Evolutionary conservation across 148 eudicot species (phyloP).

Genomic region (Cornus controversa): DNA sequence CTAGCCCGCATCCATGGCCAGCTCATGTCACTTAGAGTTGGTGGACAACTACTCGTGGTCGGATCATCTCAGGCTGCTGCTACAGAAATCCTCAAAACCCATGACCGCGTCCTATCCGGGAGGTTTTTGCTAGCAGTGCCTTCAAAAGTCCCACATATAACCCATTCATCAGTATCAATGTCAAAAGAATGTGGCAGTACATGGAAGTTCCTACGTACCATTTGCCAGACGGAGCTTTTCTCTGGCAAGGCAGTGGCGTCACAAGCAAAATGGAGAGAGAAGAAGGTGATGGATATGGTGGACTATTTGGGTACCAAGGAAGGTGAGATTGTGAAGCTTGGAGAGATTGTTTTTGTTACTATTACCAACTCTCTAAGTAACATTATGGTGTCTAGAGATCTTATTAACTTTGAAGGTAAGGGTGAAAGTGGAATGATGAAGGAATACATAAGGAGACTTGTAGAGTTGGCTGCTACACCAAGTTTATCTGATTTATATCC

Average conservation of each 20-base stretch:
- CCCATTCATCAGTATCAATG: not conserved
- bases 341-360: not conserved
- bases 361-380: not conserved
- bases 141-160: not conserved
- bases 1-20: conserved; percentile 19
- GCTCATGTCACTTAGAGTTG: conserved; percentile 8
- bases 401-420: not conserved
- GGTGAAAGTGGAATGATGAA: not conserved
- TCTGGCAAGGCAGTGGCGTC: conserved; percentile 15
- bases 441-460: not conserved
- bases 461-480: not conserved
- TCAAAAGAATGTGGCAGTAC: not conserved
- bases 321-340: not conserved
- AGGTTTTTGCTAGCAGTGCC: not conserved
- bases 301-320: too few relatives aligned
- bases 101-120: conserved; percentile 18
- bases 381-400: not conserved
- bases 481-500: not conserved
- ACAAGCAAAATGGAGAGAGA: too few relatives aligned
- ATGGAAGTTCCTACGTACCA: conserved; percentile 17
- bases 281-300: too few relatives aligned
- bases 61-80: conserved; percentile 20
- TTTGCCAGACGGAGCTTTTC: conserved; percentile 20
- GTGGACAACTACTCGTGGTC: conserved; percentile 4
- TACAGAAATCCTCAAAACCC: conserved; percentile 16